phyloP scores from a whole-genome alignment of 805 yeast genomes.

The Suhomyces canberraensis region DNA sequence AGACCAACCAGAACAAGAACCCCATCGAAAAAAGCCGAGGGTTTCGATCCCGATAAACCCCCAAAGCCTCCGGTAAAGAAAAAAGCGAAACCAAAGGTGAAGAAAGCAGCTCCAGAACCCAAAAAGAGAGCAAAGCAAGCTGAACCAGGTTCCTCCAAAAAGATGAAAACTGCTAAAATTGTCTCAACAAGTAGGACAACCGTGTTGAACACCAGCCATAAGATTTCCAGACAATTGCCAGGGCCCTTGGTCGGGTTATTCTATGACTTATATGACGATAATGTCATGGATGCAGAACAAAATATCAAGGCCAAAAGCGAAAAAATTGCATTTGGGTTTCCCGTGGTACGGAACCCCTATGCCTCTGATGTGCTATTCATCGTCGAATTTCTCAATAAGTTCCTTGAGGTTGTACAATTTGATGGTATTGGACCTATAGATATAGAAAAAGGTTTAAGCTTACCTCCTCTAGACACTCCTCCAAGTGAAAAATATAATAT shows the following conservation, averaged over 20 bases:
- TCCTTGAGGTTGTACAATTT: constrained; percentile 22
- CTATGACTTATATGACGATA: constrained; percentile 39
- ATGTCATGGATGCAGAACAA: constrained; percentile 18
- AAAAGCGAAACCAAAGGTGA: constrained; percentile 1
- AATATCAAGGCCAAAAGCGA: constrained; percentile 17
- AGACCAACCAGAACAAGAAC: neutral
- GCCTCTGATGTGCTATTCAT: constrained; percentile 34
- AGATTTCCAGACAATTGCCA: constrained; percentile 33
- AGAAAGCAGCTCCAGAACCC: neutral
- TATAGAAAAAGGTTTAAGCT: constrained; percentile 34
- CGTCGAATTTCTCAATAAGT: constrained; percentile 30
- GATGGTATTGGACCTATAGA: constrained; percentile 34
- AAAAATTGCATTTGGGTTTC: constrained; percentile 35
- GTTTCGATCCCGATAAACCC: neutral
- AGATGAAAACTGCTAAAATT: constrained; percentile 7
- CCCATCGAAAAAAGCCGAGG: neutral
- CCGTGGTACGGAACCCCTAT: constrained; percentile 20
- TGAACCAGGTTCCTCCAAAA: constrained; percentile 2
- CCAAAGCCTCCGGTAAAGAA: neutral
- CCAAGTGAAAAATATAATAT: neutral
- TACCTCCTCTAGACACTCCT: constrained; percentile 10
- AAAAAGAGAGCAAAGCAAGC: constrained; percentile 1
- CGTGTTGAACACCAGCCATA: constrained; percentile 24
- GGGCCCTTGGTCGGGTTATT: constrained; percentile 37
- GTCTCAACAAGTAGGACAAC: constrained; percentile 25